Evolutionary conservation across 352 stramenopile genomes (phyloP).

Genomic region (Phytophthora boehmeriae): DNA sequence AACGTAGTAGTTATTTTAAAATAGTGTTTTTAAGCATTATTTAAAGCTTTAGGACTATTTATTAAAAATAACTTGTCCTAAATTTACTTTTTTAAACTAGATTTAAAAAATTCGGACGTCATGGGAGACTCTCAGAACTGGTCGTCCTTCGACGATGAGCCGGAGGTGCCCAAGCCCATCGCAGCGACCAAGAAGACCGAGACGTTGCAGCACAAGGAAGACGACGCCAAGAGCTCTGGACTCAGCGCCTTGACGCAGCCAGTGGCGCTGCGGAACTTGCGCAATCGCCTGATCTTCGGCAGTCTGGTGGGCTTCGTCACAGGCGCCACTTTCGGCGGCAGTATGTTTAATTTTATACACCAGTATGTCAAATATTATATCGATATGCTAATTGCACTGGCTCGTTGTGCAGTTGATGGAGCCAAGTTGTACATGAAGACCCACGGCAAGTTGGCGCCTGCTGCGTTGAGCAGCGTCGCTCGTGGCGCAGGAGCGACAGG

Average conservation of each 20-base stretch:
- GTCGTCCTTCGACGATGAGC: slow-evolving; percentile 75
- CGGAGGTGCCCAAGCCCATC: slow-evolving; percentile 27
- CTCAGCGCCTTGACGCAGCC: slow-evolving; percentile 31
- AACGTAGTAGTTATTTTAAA: no score
- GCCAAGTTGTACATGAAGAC: slow-evolving; percentile 68
- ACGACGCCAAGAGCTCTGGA: slow-evolving; percentile 6
- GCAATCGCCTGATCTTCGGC: slow-evolving; percentile 80
- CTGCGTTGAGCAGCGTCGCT: slow-evolving; percentile 48
- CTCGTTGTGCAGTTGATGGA: slow-evolving; percentile 52
- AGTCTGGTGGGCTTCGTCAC: slow-evolving; percentile 81
- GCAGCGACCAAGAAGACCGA: slow-evolving; percentile 14
- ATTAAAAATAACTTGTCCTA: no score
- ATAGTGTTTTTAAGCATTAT: no score
- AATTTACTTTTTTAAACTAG: no score
- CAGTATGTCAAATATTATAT: background rate
- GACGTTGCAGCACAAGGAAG: slow-evolving; percentile 2
- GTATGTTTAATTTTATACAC: slow-evolving; percentile 37
- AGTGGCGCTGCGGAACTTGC: slow-evolving; percentile 52
- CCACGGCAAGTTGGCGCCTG: slow-evolving; percentile 52
- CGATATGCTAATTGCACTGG: slow-evolving; percentile 1
- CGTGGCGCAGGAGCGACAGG: slow-evolving; percentile 62
- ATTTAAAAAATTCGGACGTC: no score
- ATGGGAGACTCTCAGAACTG: slow-evolving; percentile 86
- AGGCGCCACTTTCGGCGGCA: slow-evolving; percentile 74
- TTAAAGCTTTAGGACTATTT: no score